Base-by-base conservation (phyloP, 192 early-diverging fungal species). In the Haplosporangium gracile region DNA sequence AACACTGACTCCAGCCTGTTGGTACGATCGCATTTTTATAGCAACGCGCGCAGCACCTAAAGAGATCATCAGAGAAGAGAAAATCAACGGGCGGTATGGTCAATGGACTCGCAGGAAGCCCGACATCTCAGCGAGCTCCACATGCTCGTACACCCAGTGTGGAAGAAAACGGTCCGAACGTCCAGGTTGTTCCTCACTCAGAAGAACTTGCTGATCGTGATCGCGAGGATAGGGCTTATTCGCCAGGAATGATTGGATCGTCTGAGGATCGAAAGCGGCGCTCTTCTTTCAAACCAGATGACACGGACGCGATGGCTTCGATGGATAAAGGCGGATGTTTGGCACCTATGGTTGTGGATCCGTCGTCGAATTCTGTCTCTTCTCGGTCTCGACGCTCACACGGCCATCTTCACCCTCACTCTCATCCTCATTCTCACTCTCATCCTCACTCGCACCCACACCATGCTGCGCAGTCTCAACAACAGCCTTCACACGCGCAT, bases 11-110 rank as follows among this genome's bases (percentile, higher is more conserved):
- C 5, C 11, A 65, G 2, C 11, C 29, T 29, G 11, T 32, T 65
- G 29, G 9, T 65, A 32, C 9, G 11, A 65, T 26, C 22, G 20
- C 72, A 32, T 38, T 51, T 49, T 70, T 40, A 57, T 53, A 86
- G 84, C 84, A 86, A 86, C 84, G 84, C 40, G 84, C 78, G 0
- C 84, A 86, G 45, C 84, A 86, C 65, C 79, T 80, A 4, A 86
- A 74, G 65, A 42, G 84, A n/a, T 86, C 84, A 8, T 84, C 82
- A 39, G 84, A 86, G 32, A 86, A 86, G 57, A 40, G 79, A 43
- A 86, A 86, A 43, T 79, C 84, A 1, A 24, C 38, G 2, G 79
- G 77, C 0, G 79, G 81, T 22, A 15, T 63, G 45, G 32, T 29
- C 26, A 65, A 65, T 65, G 60, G 29, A 65, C 9, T 65, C 29